Percentiles rank a stretch among this genome's conserved stretches.
Evolutionary conservation across 305 asterid genomes (phyloP).

Genomic region (Caryopteris hybrid): DNA sequence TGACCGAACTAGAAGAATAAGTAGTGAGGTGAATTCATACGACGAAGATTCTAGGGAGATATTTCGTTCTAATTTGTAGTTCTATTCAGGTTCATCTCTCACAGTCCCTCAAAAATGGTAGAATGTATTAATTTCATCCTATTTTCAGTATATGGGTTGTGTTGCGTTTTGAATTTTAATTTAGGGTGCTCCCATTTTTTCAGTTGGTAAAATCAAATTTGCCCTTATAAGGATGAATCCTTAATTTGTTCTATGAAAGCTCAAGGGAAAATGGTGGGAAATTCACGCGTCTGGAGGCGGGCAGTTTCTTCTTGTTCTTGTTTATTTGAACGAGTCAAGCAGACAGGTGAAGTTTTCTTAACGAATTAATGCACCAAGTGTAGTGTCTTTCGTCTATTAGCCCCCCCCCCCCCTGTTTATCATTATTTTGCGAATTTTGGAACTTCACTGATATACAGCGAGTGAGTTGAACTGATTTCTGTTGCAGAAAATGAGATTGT

Average conservation of each 20-base stretch:
- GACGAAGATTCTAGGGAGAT: neutral
- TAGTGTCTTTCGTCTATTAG: neutral
- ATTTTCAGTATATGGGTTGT: neutral
- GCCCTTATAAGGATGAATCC: neutral
- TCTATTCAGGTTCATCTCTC: too few species aligned
- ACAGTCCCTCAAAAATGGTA: neutral
- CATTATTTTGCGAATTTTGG: neutral
- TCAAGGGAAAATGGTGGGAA: conserved; percentile 35
- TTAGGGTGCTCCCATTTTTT: neutral
- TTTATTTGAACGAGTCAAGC: conserved; percentile 59
- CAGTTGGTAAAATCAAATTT: neutral
- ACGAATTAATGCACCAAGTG: neutral
- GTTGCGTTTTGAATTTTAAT: neutral
- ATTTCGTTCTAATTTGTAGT: neutral
- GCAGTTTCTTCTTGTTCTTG: conserved; percentile 52
- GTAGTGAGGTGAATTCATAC: neutral
- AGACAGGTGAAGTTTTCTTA: conserved; percentile 50
- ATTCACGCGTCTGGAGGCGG: conserved; percentile 32
- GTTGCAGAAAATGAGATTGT: conserved; percentile 80
- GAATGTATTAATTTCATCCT: neutral
- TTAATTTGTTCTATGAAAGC: conserved; percentile 14
- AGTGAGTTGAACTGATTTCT: conserved; percentile 5
- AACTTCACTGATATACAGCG: neutral
- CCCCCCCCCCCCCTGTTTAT: neutral
- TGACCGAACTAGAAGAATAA: neutral